Base-by-base conservation (phyloP, 1,139 yeast genomes). In the Hyphopichia buzzinii region DNA sequence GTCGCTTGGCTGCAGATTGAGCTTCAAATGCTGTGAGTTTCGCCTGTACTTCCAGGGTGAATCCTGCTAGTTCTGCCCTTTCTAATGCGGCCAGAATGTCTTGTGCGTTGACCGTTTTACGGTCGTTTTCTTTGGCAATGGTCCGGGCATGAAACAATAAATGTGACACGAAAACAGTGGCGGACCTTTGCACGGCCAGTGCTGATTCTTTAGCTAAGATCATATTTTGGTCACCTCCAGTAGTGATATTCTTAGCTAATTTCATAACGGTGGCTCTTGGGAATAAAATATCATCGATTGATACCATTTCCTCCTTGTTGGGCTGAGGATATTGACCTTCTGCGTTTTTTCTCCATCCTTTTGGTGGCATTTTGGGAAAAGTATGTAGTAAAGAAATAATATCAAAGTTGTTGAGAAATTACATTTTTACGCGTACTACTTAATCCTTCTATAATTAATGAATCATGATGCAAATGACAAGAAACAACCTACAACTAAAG, bases 291-390 rank as follows among this genome's bases (percentile, higher is more conserved):
- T 81, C 87, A 38, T 83, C 88, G 8, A 84, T 81, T 0, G 87
- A 77, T 3, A 79, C 69, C 35, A 69, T 64, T 38, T 81, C 87
- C 24, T 79, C 82, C 38, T 72, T 70, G n/a, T 66, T 67, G 7
- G 79, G 66, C 33, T 54, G 67, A 1, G 82, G 82, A 43, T 72
- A 76, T 28, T 76, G 72, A 5, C 84, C 87, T 37, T 80, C 87
- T 1, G 83, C 79, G 52, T 79, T 83, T 54, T 81, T 83, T 64
- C 85, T 81, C 89, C 88, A 82, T 31, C 89, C 88, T 57, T 83
- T 83, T 53, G 89, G 89, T 42, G 92, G 89, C 92, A 83, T 83
- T 11, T 30, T 49, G 24, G 22, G 19, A n/a, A n/a, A n/a, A n/a
- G n/a, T n/a, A n/a, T n/a, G n/a, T 22, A 22, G 35, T 17, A 39